Conservation (phyloP, 176 grass and related monocot genomes). For the Paspalum notatum region DNA sequence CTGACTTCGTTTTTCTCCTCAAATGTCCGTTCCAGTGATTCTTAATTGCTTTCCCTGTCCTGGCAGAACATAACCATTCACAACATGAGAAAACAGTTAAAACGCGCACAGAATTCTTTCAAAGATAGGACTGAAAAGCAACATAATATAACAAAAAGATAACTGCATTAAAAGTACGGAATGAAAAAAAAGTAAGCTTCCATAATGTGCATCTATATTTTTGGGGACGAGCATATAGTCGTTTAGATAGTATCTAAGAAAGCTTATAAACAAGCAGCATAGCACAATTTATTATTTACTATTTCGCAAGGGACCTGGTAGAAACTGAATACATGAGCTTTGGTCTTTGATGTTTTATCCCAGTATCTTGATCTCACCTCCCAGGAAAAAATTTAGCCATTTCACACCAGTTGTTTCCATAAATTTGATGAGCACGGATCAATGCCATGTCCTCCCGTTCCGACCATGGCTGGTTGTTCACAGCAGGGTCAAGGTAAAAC, state of each 20-base stretch:
- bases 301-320: neutral
- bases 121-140: neutral
- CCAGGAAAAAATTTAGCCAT: conserved; percentile 58
- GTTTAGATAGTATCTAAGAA: neutral
- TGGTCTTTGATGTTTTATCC: neutral
- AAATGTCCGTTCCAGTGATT: conserved; percentile 9
- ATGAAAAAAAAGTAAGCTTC: conserved; percentile 1
- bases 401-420: conserved; percentile 58
- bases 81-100: neutral
- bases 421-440: conserved; percentile 59
- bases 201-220: neutral
- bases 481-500: conserved; percentile 47
- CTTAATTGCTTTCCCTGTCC: conserved; percentile 36
- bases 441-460: conserved; percentile 55
- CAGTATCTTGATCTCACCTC: conserved; percentile 46
- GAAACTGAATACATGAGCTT: conserved; percentile 6
- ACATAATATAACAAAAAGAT: neutral
- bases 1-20: conserved; percentile 27
- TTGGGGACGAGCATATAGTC: neutral
- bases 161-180: neutral
- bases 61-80: conserved; percentile 14
- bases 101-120: conserved; percentile 1
- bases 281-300: neutral
- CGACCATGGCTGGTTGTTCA: conserved; percentile 63
- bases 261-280: neutral